Evolutionary conservation across 148 eudicot species (phyloP).

Genomic region (Oxyria digyna): DNA sequence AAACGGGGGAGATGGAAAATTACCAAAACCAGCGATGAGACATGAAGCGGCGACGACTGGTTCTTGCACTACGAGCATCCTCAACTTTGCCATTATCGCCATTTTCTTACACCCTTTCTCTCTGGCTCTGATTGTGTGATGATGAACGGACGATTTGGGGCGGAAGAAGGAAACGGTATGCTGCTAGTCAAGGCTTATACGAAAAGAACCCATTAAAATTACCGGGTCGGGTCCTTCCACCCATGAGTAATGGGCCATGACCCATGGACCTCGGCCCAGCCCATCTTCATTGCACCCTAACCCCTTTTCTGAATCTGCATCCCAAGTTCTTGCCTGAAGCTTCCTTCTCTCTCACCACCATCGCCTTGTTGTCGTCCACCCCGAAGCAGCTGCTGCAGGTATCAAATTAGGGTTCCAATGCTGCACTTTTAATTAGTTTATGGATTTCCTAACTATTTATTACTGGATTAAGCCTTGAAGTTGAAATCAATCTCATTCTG

Average conservation of each 20-base stretch:
- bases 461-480: background rate
- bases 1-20: background rate
- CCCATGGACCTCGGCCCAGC: background rate
- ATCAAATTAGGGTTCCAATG: background rate
- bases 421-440: background rate
- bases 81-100: conserved; percentile 69
- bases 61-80: conserved; percentile 71
- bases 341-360: background rate
- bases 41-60: conserved; percentile 87
- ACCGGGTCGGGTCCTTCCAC: background rate
- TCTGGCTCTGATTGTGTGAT: background rate
- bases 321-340: too few species aligned
- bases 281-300: too few species aligned
- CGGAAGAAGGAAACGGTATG: background rate
- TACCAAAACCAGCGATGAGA: conserved; percentile 80
- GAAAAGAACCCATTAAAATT: background rate
- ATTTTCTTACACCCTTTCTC: conserved; percentile 14
- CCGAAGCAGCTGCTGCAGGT: conserved; percentile 1
- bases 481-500: background rate
- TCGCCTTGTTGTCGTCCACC: background rate
- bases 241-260: too few species aligned
- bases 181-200: background rate
- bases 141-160: background rate
- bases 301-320: too few species aligned
- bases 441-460: background rate